Evolutionary conservation across 768 basidiomycete genomes (phyloP).

Genomic region (Rhodotorula taiwanensis): DNA sequence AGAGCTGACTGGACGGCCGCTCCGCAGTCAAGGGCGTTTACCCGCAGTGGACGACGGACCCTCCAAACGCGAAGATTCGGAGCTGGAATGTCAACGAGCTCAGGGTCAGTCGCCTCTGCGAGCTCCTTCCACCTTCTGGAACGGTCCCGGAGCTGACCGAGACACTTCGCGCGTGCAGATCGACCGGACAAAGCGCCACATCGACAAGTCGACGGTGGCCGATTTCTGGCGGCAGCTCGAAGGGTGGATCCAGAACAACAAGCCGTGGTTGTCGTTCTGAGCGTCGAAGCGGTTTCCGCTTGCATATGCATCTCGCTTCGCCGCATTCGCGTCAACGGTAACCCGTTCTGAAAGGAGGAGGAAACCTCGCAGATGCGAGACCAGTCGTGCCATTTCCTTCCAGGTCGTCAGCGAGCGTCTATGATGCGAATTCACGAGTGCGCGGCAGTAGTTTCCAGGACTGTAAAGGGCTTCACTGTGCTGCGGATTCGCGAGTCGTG

Average conservation of each 20-base stretch:
- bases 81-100: slow-evolving; percentile 97
- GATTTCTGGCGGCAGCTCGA: slow-evolving; percentile 94
- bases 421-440: no score
- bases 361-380: no score
- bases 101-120: slow-evolving; percentile 55
- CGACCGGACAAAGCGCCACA: slow-evolving; percentile 78
- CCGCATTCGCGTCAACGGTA: no score
- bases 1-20: background rate
- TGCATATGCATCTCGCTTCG: no score
- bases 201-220: slow-evolving; percentile 88
- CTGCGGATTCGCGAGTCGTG: no score
- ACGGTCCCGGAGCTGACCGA: background rate
- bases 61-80: slow-evolving; percentile 76
- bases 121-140: no score
- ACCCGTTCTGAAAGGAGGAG: no score
- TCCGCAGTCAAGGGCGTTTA: slow-evolving; percentile 86
- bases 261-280: slow-evolving; percentile 60
- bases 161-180: slow-evolving; percentile 53
- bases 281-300: no score
- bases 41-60: slow-evolving; percentile 89
- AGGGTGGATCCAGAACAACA: slow-evolving; percentile 70
- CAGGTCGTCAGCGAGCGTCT: no score
- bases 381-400: no score
- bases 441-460: no score
- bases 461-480: no score